A percentile compares a stretch with the other conserved stretches of the same genome.
Conservation (phyloP, 345 rosid genomes). For the Populus tremula region DNA sequence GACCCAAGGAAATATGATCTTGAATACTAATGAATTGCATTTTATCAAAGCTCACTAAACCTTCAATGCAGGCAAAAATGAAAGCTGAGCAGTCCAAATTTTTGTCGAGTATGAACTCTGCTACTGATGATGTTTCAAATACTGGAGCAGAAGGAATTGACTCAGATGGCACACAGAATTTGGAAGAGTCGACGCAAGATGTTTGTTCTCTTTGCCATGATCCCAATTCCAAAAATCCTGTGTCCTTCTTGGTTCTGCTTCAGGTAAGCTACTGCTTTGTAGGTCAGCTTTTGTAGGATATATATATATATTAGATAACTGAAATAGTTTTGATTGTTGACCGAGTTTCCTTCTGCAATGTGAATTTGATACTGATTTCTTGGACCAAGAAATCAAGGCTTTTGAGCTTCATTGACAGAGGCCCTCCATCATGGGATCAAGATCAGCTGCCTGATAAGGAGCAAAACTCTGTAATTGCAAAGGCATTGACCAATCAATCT, state of each 20-base stretch:
- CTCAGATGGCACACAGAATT: conserved; percentile 38
- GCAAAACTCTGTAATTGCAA: conserved; percentile 21
- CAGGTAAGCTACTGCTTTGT: conserved; percentile 54
- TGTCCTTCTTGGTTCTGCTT: conserved; percentile 82
- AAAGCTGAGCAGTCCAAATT: conserved; percentile 93
- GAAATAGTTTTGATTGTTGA: not conserved
- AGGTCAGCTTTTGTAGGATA: conserved; percentile 13
- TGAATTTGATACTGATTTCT: conserved; percentile 2
- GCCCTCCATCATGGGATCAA: conserved; percentile 68
- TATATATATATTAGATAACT: not conserved
- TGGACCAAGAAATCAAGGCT: conserved; percentile 82
- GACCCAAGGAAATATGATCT: not conserved
- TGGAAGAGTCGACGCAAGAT: conserved; percentile 47
- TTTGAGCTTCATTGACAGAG: conserved; percentile 68
- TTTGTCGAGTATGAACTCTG: conserved; percentile 57
- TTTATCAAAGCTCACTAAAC: conserved; percentile 13
- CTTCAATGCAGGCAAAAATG: conserved; percentile 81
- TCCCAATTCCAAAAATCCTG: conserved; percentile 62
- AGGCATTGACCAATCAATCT: conserved; percentile 33
- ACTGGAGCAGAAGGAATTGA: conserved; percentile 45
- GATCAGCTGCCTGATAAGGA: conserved; percentile 38
- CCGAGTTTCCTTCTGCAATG: not conserved
- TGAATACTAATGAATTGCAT: not conserved
- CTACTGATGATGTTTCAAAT: conserved; percentile 39
- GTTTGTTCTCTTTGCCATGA: conserved; percentile 92